phyloP scores from a whole-genome alignment of 2,329 filamentous ascomycete species.

The Verruconis gallopava region DNA sequence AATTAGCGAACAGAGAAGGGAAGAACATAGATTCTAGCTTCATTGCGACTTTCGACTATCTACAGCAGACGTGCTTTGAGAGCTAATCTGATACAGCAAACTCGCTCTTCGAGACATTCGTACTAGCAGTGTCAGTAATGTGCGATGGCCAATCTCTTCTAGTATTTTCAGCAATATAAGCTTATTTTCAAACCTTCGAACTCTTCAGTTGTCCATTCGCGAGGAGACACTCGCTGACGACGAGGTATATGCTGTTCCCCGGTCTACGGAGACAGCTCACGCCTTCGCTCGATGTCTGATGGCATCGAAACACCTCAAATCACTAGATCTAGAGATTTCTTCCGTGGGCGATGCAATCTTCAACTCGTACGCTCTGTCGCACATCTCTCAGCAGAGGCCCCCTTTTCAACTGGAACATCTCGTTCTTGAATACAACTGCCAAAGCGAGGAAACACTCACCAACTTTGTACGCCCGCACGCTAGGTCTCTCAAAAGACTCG shows the following conservation, averaged over 20 bases:
- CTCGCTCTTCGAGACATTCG: neutral
- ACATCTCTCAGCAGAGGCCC: neutral
- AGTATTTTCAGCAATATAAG: neutral
- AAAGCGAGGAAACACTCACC: neutral
- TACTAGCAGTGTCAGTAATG: neutral
- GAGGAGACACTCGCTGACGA: neutral
- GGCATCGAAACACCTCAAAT: neutral
- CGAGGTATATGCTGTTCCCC: neutral
- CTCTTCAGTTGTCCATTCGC: neutral
- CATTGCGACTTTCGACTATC: no score
- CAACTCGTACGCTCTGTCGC: neutral
- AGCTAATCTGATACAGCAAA: no score
- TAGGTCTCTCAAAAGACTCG: neutral
- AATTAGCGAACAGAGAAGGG: no score
- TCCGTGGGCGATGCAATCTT: neutral
- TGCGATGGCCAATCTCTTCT: neutral
- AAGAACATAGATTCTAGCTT: no score
- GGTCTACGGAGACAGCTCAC: neutral
- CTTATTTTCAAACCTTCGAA: slow-evolving; percentile 2
- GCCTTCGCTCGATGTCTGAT: neutral
- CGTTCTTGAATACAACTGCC: neutral
- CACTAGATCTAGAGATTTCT: slow-evolving; percentile 1
- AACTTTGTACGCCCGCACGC: neutral
- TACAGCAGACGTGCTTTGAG: no score
- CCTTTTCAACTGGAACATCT: slow-evolving; percentile 4